These are phyloP conservation scores for Yamadazyma diospyri DNA, from an alignment of 1,139 yeast species.

Conservation along the genomic window DNA sequence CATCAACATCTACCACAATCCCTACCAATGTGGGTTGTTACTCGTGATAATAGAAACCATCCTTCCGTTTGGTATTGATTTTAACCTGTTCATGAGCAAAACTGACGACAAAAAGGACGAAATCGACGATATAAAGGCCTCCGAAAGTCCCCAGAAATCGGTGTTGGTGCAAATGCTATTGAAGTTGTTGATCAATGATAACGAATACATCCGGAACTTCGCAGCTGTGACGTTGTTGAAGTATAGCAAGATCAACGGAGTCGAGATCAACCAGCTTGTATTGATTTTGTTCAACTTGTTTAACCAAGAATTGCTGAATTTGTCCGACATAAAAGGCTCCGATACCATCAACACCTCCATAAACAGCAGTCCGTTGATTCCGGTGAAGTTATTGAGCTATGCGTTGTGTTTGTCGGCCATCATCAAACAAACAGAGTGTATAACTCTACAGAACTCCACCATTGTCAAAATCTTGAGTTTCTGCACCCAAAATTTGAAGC, in stretches of 20 bases:
- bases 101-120: conserved; percentile 9
- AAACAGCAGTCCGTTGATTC: conserved; percentile 20
- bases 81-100: conserved; percentile 17
- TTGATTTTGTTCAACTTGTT: conserved; percentile 31
- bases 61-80: conserved; percentile 38
- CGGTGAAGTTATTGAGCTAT: conserved; percentile 29
- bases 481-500: conserved; percentile 47
- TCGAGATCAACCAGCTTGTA: conserved; percentile 37
- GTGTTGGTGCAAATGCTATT: conserved; percentile 31
- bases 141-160: conserved; percentile 16
- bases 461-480: conserved; percentile 43
- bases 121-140: conserved; percentile 17
- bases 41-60: conserved; percentile 30
- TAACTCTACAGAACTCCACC: conserved; percentile 39
- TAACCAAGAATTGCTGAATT: conserved; percentile 28
- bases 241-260: conserved; percentile 29
- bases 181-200: conserved; percentile 31
- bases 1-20: conserved; percentile 31
- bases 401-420: conserved; percentile 38
- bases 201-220: conserved; percentile 34
- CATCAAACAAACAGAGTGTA: conserved; percentile 36
- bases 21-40: conserved; percentile 33
- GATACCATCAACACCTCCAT: conserved; percentile 18
- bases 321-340: conserved; percentile 16
- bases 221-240: conserved; percentile 31